These are phyloP conservation scores for Hemerocallis citrina DNA, from an alignment of 106 monocot species.

Conservation along the genomic window DNA sequence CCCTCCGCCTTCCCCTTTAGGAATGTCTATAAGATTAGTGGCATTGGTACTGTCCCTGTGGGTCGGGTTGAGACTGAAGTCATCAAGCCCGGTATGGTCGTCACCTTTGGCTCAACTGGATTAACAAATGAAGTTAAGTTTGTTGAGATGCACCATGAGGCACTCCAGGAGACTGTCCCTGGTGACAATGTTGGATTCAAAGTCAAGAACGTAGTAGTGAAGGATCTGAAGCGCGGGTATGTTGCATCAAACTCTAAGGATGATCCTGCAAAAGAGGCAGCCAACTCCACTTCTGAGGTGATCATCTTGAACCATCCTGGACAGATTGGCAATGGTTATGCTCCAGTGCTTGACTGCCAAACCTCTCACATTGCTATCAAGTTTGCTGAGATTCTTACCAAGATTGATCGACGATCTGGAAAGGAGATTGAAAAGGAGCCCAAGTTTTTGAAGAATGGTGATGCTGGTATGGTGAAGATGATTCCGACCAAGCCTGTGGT, in stretches of 20 bases:
- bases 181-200: constrained; percentile 22
- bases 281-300: constrained; percentile 23
- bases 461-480: constrained; percentile 75
- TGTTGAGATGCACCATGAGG: constrained; percentile 19
- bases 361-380: constrained; percentile 48
- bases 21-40: constrained; percentile 24
- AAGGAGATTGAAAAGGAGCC: constrained; percentile 59
- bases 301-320: constrained; percentile 41
- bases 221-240: constrained; percentile 19
- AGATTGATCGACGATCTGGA: constrained; percentile 44
- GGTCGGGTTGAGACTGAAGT: constrained; percentile 31
- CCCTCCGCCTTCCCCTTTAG: constrained; percentile 19
- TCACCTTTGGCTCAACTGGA: constrained; percentile 5
- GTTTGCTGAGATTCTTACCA: constrained; percentile 43
- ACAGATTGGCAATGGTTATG: constrained; percentile 40
- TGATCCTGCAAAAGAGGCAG: constrained; percentile 11
- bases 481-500: constrained; percentile 79
- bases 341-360: constrained; percentile 48
- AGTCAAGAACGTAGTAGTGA: constrained; percentile 20
- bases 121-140: constrained; percentile 17
- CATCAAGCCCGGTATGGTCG: constrained; percentile 16
- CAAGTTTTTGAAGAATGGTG: constrained; percentile 67
- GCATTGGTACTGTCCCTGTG: constrained; percentile 14
- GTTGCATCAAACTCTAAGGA: constrained; percentile 19
- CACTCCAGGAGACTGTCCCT: constrained; percentile 8